These are phyloP conservation scores for Sporothrix phasma DNA, from an alignment of 2,329 filamentous ascomycete species.

Conservation along the genomic window DNA sequence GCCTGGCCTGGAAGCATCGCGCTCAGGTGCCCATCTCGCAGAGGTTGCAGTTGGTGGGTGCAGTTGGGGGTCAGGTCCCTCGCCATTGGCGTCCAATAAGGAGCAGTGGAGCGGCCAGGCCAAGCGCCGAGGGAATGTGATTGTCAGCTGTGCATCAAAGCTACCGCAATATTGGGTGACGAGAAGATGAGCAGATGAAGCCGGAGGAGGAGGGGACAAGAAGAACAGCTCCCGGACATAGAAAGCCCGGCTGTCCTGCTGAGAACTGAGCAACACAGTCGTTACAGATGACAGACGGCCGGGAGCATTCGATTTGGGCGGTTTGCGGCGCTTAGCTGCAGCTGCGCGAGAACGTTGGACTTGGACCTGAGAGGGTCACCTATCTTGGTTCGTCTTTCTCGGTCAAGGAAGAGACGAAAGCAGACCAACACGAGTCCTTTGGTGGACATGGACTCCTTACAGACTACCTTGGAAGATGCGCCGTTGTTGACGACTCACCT, in stretches of 20 bases:
- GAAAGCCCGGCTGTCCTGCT: too few species aligned
- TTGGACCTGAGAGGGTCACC: not conserved
- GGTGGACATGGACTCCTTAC: too few species aligned
- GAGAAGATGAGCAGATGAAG: not conserved
- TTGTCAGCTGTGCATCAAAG: not conserved
- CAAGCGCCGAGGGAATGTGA: constrained; percentile 8
- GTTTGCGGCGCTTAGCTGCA: constrained; percentile 3
- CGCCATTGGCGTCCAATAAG: not conserved
- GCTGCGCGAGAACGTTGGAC: not conserved
- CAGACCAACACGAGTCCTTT: not conserved
- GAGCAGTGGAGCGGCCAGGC: not conserved
- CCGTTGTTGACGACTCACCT: too few species aligned
- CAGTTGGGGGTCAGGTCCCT: not conserved
- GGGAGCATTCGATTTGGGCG: not conserved
- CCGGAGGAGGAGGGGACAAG: not conserved
- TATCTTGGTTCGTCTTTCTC: not conserved
- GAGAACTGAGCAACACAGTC: too few species aligned
- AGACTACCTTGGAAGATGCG: too few species aligned
- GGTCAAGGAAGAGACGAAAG: not conserved
- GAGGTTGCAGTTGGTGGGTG: not conserved
- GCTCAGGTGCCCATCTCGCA: not conserved
- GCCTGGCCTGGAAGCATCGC: not conserved
- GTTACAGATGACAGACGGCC: too few species aligned
- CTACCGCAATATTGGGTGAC: not conserved
- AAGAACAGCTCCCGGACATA: not conserved